These are phyloP conservation scores for Panaeolus cyanescens DNA, from an alignment of 768 basidiomycete genomes.

Conservation along the genomic window DNA sequence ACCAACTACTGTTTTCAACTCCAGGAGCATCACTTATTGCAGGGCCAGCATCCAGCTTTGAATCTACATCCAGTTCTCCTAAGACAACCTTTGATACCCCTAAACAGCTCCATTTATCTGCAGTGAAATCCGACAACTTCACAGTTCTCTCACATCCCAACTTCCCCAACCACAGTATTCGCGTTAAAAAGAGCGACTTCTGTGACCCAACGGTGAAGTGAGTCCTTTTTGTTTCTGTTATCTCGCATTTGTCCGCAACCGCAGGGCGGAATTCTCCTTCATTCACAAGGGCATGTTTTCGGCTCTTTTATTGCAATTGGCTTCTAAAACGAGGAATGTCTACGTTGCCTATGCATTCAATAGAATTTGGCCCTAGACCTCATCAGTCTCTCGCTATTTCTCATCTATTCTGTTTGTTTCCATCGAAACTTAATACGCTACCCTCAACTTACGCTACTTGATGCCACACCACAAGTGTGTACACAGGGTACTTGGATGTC, in stretches of 20 bases:
- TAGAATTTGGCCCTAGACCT: background rate
- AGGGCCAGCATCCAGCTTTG: background rate
- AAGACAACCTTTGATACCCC: background rate
- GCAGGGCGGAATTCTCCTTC: background rate
- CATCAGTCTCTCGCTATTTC: background rate
- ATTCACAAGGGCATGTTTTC: conserved; percentile 2
- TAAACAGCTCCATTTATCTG: background rate
- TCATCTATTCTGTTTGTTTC: conserved; percentile 13
- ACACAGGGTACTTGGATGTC: conserved; percentile 42
- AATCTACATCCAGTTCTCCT: background rate
- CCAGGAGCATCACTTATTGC: background rate
- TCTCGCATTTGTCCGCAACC: background rate
- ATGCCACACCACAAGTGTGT: conserved; percentile 27
- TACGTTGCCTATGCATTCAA: background rate
- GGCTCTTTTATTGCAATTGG: background rate
- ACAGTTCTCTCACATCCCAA: conserved; percentile 46
- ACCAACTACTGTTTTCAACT: background rate
- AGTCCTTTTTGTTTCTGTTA: conserved; percentile 19
- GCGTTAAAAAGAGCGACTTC: conserved; percentile 62
- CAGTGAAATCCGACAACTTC: conserved; percentile 13
- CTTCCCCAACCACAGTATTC: conserved; percentile 55
- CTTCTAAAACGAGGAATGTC: background rate
- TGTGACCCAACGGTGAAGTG: conserved; percentile 68
- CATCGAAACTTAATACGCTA: conserved; percentile 15
- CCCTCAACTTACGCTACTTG: background rate